phyloP scores from a whole-genome alignment of 768 basidiomycete species.

The Pulveroboletus ravenelii region DNA sequence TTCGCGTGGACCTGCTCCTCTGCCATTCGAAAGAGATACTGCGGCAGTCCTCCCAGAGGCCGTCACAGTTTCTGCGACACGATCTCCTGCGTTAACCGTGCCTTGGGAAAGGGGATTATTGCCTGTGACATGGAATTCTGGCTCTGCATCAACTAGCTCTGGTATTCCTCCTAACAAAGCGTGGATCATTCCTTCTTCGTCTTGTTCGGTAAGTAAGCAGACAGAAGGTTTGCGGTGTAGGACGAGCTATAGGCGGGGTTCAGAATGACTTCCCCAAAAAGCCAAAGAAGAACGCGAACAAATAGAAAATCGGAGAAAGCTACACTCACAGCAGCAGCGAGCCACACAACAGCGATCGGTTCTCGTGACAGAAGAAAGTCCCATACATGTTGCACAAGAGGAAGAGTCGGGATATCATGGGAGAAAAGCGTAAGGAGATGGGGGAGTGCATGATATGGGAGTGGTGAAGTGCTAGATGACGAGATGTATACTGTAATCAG shows the following conservation, averaged over 20 bases:
- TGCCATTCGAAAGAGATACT: not conserved
- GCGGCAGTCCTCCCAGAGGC: not conserved
- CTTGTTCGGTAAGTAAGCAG: slow-evolving; percentile 54
- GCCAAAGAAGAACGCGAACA: not conserved
- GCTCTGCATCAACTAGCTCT: slow-evolving; percentile 33
- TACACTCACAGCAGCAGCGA: slow-evolving; percentile 69
- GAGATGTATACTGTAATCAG: not conserved
- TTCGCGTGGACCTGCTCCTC: not conserved
- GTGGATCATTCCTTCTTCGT: slow-evolving; percentile 81
- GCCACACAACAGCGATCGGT: slow-evolving; percentile 77
- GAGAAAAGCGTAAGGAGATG: slow-evolving; percentile 89
- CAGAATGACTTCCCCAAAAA: not conserved
- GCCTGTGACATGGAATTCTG: not conserved
- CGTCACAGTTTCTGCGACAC: not conserved
- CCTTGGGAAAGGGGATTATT: not conserved
- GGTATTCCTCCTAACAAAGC: slow-evolving; percentile 66
- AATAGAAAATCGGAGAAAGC: not conserved
- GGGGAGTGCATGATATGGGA: slow-evolving; percentile 87
- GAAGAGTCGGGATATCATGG: slow-evolving; percentile 87
- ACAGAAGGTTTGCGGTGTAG: slow-evolving; percentile 69
- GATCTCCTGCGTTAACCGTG: not conserved
- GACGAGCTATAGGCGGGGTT: slow-evolving; percentile 49
- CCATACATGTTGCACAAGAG: slow-evolving; percentile 87
- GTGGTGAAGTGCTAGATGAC: slow-evolving; percentile 54
- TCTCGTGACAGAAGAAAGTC: slow-evolving; percentile 84